These are phyloP conservation scores for Phlegmacium glaucopus DNA, from an alignment of 768 basidiomycete genomes.

Conservation along the genomic window DNA sequence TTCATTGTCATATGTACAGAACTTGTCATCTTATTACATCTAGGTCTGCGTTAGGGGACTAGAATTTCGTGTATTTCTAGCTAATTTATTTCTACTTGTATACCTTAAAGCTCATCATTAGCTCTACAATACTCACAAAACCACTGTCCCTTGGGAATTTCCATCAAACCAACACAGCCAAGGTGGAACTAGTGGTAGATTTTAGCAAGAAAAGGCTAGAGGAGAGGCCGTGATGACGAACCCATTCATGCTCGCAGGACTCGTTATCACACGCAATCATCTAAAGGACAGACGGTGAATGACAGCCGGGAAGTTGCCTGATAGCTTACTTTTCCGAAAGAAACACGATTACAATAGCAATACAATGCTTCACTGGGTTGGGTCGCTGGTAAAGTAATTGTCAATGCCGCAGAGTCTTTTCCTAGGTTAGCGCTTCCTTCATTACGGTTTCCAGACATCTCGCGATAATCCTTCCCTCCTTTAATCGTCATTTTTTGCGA, in stretches of 20 bases:
- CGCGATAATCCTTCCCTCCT: constrained; percentile 12
- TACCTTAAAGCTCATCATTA: constrained; percentile 17
- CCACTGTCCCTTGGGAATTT: constrained; percentile 65
- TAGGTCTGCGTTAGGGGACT: too few relatives aligned
- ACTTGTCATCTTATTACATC: not conserved
- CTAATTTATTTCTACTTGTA: too few relatives aligned
- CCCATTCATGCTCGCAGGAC: constrained; percentile 80
- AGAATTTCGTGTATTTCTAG: too few relatives aligned
- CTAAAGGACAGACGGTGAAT: constrained; percentile 30
- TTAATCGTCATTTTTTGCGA: constrained; percentile 10
- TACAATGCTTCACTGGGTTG: constrained; percentile 52
- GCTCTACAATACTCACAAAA: constrained; percentile 64
- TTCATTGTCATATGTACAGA: not conserved
- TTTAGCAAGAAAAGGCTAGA: constrained; percentile 2
- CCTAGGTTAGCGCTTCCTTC: constrained; percentile 6
- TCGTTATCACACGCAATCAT: constrained; percentile 87
- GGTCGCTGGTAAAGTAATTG: constrained; percentile 34
- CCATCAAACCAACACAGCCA: constrained; percentile 57
- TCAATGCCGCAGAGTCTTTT: constrained; percentile 26
- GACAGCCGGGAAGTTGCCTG: constrained; percentile 5
- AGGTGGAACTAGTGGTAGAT: constrained; percentile 60
- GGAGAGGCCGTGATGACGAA: constrained; percentile 32
- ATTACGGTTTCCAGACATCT: constrained; percentile 17
- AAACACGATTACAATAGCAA: constrained; percentile 79
- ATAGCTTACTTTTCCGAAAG: constrained; percentile 72